phyloP scores from a whole-genome alignment of 306 rosid species.

The Inga oerstediana region DNA sequence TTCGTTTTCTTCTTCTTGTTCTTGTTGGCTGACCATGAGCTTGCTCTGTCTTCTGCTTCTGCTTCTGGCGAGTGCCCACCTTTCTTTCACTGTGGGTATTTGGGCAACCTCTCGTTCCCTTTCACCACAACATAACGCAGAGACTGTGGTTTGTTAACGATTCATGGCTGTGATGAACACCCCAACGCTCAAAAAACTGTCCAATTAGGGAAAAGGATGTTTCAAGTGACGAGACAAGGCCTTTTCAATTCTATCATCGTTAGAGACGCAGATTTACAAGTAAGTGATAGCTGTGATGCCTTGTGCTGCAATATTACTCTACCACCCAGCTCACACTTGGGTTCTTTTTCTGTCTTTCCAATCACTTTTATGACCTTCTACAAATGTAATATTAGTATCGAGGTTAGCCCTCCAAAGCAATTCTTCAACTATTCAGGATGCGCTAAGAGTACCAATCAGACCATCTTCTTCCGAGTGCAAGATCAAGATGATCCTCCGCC shows the following conservation, averaged over 20 bases:
- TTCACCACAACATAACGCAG: not conserved
- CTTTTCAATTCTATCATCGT: not conserved
- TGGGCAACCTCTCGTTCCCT: constrained; percentile 18
- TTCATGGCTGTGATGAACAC: constrained; percentile 24
- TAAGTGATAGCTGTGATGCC: not conserved
- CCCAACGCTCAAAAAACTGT: not conserved
- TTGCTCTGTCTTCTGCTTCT: not conserved
- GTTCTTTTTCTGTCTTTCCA: not conserved
- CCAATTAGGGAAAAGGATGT: not conserved
- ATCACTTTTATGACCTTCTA: not conserved
- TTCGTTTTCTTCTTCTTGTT: not conserved
- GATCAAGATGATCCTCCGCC: too few species aligned
- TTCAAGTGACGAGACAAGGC: not conserved
- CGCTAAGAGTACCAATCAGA: too few species aligned
- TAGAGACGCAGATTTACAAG: not conserved
- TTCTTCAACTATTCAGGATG: too few species aligned
- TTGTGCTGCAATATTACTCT: not conserved
- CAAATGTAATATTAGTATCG: too few species aligned
- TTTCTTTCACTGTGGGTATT: constrained; percentile 38
- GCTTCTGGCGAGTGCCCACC: not conserved
- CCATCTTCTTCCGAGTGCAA: too few species aligned
- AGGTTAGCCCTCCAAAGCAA: too few species aligned
- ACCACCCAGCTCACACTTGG: constrained; percentile 27
- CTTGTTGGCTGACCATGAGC: not conserved
- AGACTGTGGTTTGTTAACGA: constrained; percentile 34